Base-by-base conservation (phyloP, 1,284 basidiomycete genomes). In the Melampsora occidentalis region DNA sequence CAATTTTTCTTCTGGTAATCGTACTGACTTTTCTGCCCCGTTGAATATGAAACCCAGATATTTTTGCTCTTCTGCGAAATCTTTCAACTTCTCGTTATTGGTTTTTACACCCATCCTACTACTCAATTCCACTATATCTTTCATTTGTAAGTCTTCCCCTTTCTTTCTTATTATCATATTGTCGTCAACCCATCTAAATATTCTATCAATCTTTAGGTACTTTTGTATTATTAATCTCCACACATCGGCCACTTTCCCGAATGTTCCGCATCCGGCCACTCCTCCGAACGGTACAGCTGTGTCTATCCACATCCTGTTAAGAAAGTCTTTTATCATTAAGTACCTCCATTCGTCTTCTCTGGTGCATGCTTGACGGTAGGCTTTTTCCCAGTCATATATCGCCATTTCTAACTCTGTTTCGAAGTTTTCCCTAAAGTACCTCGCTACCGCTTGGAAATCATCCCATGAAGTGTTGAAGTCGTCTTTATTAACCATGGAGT, bases 311-410 rank as follows among this genome's bases (percentile, higher is more conserved):
- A 66, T 5, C 5, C 46, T 6, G 7, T 25, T 46, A 35, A 35
- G 12, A 42, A 66, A 66, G 42, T 33, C 39, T 42, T 42, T 39
- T 5, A 66, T 14, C 25, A 66, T 33, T 7, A 66, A 35, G 39
- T 39, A 66, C n/a, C 3, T 25, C 64, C 64, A 66, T n/a, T 66
- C 31, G 12, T 66, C 7, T 39, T 6, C 6, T 22, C 16, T 14
- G 2, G 66, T 68, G 20, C 18, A 42, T 28, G 48, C 48, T 25
- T 68, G 66, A 3, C 66, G 3, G 49, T 69, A 69, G 5, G 68
- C 68, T 28, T 69, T 57, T 31, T 57, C 68, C 68, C 68, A 69
- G 16, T 69, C 9, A 7, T 4, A 64, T 39, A 28, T 33, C n/a
- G n/a, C 28, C 9, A 7, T 25, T 39, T 28, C 18, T 7, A 64